Conservation (phyloP, 345 rosid species). For the Ailanthus altissimus region DNA sequence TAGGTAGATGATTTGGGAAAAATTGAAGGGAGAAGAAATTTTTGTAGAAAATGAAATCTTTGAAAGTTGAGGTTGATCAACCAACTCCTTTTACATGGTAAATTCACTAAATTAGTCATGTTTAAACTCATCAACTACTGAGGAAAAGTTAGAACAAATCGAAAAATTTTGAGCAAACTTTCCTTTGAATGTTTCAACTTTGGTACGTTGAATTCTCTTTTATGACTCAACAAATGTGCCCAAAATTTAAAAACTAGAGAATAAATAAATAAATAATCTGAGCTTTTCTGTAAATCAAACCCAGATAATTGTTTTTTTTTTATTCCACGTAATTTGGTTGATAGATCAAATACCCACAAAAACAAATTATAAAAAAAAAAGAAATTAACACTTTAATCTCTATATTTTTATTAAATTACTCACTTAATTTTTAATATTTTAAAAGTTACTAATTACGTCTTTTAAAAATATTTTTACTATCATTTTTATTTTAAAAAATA, state of each 20-base stretch:
- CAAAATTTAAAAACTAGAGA: neutral
- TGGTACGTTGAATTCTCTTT: neutral
- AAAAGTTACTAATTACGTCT: too few relatives aligned
- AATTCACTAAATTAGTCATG: neutral
- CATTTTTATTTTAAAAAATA: too few relatives aligned
- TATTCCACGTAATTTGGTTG: too few relatives aligned
- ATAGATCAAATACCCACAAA: too few relatives aligned
- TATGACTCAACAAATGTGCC: neutral
- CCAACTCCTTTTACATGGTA: slow-evolving; percentile 21
- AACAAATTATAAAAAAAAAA: too few relatives aligned
- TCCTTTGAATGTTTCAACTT: neutral
- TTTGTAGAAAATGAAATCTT: slow-evolving; percentile 6
- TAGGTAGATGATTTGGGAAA: slow-evolving; percentile 25
- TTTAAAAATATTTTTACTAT: too few relatives aligned
- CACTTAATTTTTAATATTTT: too few relatives aligned
- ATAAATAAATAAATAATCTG: too few relatives aligned
- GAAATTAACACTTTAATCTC: too few relatives aligned
- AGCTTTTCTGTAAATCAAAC: neutral
- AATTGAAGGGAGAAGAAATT: slow-evolving; percentile 10
- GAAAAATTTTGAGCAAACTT: neutral
- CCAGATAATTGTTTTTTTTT: too few relatives aligned
- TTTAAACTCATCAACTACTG: neutral
- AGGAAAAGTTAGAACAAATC: neutral
- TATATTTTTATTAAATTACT: too few relatives aligned
- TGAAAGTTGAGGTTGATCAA: slow-evolving; percentile 26